phyloP scores from a whole-genome alignment of 2,329 filamentous ascomycete species.

The Calonectria pauciramosa region DNA sequence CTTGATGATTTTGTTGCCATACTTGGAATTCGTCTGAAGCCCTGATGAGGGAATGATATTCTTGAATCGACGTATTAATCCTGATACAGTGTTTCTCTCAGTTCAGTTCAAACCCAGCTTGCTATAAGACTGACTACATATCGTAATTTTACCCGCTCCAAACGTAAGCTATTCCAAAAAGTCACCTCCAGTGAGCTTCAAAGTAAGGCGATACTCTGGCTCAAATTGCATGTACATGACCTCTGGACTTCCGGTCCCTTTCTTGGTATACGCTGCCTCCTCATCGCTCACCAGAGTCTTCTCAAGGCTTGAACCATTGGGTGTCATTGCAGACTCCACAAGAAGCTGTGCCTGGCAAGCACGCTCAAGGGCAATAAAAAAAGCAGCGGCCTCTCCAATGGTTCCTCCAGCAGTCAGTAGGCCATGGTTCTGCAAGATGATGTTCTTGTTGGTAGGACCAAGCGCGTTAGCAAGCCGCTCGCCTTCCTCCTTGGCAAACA shows the following conservation, averaged over 20 bases:
- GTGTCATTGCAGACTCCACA: constrained; percentile 70
- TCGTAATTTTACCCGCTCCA: background rate
- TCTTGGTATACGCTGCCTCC: constrained; percentile 54
- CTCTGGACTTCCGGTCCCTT: constrained; percentile 40
- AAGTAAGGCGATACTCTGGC: constrained; percentile 36
- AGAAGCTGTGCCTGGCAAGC: constrained; percentile 77
- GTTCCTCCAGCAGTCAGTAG: constrained; percentile 76
- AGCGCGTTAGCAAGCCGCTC: constrained; percentile 72
- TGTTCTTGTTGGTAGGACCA: constrained; percentile 67
- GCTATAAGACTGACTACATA: background rate
- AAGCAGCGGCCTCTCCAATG: constrained; percentile 78
- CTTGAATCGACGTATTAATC: background rate
- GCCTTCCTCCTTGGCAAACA: constrained; percentile 73
- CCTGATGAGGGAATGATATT: background rate
- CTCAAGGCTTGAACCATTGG: constrained; percentile 41
- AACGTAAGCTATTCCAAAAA: constrained; percentile 29
- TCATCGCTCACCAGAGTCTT: constrained; percentile 57
- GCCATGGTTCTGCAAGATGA: constrained; percentile 79
- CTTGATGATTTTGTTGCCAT: background rate
- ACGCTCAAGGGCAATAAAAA: constrained; percentile 77
- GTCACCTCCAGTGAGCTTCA: constrained; percentile 35
- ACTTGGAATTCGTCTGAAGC: background rate
- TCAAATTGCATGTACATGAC: constrained; percentile 45
- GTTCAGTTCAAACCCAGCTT: background rate
- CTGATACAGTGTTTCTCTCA: background rate